A percentile compares a stretch with the other conserved stretches of the same genome.
phyloP scores from a whole-genome alignment of 164 flowering plant species.

The Taxillus chinensis region DNA sequence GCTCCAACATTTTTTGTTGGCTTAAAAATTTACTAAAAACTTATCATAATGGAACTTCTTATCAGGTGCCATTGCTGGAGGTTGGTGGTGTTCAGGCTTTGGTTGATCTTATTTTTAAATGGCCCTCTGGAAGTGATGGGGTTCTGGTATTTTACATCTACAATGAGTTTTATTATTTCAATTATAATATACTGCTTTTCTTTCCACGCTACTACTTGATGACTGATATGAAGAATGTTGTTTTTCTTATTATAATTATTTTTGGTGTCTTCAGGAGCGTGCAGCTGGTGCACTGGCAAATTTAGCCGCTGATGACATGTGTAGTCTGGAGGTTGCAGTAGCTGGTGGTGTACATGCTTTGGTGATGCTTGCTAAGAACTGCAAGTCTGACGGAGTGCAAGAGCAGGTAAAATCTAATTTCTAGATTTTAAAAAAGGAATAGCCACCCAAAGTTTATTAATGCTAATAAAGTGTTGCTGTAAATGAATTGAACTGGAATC shows the following conservation, averaged over 20 bases:
- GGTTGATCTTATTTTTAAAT: conserved; percentile 88
- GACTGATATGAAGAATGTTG: background rate
- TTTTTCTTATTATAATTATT: background rate
- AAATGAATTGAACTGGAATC: no score
- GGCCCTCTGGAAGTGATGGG: conserved; percentile 89
- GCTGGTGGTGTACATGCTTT: conserved; percentile 96
- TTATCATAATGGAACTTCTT: conserved; percentile 1
- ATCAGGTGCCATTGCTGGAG: conserved; percentile 89
- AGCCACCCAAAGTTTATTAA: no score
- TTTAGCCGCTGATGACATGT: conserved; percentile 95
- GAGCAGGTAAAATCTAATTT: conserved; percentile 57
- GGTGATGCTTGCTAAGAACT: conserved; percentile 82
- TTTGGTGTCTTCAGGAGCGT: conserved; percentile 51
- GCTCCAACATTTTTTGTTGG: no score
- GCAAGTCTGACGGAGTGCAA: conserved; percentile 95
- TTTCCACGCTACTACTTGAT: background rate
- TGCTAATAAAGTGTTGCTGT: no score
- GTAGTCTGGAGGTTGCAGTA: conserved; percentile 86
- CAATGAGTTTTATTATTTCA: background rate
- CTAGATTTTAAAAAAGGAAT: background rate
- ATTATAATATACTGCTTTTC: background rate
- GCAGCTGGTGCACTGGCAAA: conserved; percentile 99
- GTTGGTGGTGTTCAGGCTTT: conserved; percentile 93
- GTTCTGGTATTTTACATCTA: conserved; percentile 57
- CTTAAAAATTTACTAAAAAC: no score